These are phyloP conservation scores for Corniculantispora saksenae DNA, from an alignment of 2,329 filamentous ascomycete genomes.

Conservation along the genomic window DNA sequence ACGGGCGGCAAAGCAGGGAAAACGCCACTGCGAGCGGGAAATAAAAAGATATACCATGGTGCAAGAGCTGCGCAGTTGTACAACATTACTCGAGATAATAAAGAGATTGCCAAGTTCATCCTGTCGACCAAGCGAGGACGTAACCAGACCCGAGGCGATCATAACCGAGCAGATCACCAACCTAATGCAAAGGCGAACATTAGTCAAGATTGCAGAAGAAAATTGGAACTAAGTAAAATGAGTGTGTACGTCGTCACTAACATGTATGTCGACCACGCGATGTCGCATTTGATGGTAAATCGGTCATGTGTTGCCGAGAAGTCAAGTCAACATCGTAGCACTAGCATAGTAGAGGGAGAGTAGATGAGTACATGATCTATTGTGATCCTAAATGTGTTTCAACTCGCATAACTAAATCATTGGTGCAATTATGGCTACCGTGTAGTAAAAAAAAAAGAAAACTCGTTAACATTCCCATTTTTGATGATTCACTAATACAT, in stretches of 20 bases:
- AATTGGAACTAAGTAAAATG: too few species aligned
- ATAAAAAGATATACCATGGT: not conserved
- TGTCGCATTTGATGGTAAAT: too few species aligned
- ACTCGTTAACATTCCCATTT: slow-evolving; percentile 22
- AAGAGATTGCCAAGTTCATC: not conserved
- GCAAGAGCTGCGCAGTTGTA: not conserved
- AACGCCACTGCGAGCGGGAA: not conserved
- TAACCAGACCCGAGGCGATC: not conserved
- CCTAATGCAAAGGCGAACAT: too few species aligned
- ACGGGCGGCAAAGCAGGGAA: not conserved
- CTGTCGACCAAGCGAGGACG: not conserved
- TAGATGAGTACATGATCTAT: slow-evolving; percentile 16
- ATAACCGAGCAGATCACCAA: not conserved
- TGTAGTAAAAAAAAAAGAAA: slow-evolving; percentile 32
- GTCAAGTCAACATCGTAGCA: too few species aligned
- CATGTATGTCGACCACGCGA: too few species aligned
- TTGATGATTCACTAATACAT: slow-evolving; percentile 28
- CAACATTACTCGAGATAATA: slow-evolving; percentile 5
- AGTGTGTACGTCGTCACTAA: too few species aligned
- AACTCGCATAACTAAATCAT: slow-evolving; percentile 17
- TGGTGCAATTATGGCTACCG: slow-evolving; percentile 10
- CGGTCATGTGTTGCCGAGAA: too few species aligned
- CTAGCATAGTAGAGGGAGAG: not conserved
- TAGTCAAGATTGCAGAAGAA: too few species aligned
- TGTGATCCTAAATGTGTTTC: slow-evolving; percentile 13